These are phyloP conservation scores for Blumeria graminis DNA, from an alignment of 2,329 filamentous ascomycete genomes.

Conservation along the genomic window DNA sequence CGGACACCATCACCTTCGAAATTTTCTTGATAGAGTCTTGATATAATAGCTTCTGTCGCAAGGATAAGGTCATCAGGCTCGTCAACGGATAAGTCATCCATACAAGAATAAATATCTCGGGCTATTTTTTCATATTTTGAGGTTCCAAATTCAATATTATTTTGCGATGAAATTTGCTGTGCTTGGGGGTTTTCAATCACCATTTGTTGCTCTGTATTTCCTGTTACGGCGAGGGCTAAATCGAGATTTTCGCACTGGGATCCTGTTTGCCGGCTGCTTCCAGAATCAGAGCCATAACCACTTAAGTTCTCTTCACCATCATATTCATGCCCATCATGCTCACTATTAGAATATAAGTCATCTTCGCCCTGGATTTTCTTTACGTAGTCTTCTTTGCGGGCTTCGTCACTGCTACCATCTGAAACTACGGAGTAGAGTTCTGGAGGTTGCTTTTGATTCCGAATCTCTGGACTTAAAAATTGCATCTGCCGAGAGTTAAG, in stretches of 20 bases:
- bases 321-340: too few relatives aligned
- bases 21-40: slow-evolving; percentile 37
- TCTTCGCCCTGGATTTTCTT: too few relatives aligned
- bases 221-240: neutral
- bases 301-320: too few relatives aligned
- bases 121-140: slow-evolving; percentile 39
- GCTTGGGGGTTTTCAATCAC: neutral
- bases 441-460: too few relatives aligned
- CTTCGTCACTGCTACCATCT: too few relatives aligned
- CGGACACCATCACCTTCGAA: slow-evolving; percentile 30
- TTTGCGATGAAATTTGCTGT: neutral
- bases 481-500: slow-evolving; percentile 8
- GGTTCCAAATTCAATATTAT: slow-evolving; percentile 1
- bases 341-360: too few relatives aligned
- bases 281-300: too few relatives aligned
- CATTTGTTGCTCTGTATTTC: neutral
- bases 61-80: slow-evolving; percentile 53
- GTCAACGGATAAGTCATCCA: slow-evolving; percentile 32
- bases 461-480: slow-evolving; percentile 6
- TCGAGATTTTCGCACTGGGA: neutral
- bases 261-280: neutral
- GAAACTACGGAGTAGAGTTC: too few relatives aligned
- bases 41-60: slow-evolving; percentile 47
- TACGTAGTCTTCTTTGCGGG: too few relatives aligned
- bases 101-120: slow-evolving; percentile 38